Evolutionary conservation across 1,284 basidiomycete species (phyloP).

Genomic region (Ustilago tritici): DNA sequence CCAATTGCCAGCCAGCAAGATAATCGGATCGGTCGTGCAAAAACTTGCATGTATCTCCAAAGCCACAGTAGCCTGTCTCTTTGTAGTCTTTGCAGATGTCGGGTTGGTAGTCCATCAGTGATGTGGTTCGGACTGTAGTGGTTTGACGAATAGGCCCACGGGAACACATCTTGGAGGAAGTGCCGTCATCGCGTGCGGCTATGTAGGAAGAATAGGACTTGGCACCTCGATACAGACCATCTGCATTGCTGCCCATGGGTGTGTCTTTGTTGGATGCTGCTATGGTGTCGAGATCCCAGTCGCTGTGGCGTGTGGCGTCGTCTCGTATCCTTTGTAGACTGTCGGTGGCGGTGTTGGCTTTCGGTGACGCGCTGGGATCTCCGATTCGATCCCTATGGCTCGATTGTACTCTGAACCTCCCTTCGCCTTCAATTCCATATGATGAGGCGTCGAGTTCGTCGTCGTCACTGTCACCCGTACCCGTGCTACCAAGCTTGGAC

Average conservation of each 20-base stretch:
- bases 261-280: slow-evolving; percentile 1
- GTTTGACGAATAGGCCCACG: slow-evolving; percentile 56
- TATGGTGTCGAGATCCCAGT: slow-evolving; percentile 71
- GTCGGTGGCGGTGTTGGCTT: not conserved
- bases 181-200: slow-evolving; percentile 75
- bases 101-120: slow-evolving; percentile 96
- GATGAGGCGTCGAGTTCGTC: slow-evolving; percentile 1
- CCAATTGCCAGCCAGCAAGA: slow-evolving; percentile 95
- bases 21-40: slow-evolving; percentile 77
- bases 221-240: slow-evolving; percentile 89
- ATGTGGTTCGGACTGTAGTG: slow-evolving; percentile 91
- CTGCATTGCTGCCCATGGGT: slow-evolving; percentile 72
- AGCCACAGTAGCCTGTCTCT: slow-evolving; percentile 99
- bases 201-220: slow-evolving; percentile 84
- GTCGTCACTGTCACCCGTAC: slow-evolving; percentile 13
- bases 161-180: slow-evolving; percentile 88
- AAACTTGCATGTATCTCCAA: slow-evolving; percentile 94
- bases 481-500: slow-evolving; percentile 13
- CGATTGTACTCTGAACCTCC: not conserved
- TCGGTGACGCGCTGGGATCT: not conserved
- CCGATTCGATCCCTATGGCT: not conserved
- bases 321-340: slow-evolving; percentile 61
- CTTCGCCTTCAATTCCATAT: slow-evolving; percentile 1
- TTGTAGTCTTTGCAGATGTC: slow-evolving; percentile 99
- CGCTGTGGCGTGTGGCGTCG: slow-evolving; percentile 70